Conservation (phyloP, 495 filamentous ascomycete species). For the Podospora fimiseda region DNA sequence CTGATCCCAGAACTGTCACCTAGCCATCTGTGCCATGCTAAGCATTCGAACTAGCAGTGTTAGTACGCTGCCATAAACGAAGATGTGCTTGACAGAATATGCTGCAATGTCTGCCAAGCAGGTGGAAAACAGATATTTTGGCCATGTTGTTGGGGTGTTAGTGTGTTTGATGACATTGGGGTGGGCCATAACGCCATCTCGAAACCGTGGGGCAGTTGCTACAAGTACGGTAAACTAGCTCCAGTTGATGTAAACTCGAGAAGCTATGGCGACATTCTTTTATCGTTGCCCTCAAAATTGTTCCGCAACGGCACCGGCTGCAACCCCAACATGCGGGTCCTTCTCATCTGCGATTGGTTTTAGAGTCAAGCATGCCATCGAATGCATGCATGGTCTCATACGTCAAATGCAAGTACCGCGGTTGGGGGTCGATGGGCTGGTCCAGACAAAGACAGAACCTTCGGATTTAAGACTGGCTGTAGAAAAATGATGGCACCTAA, state of each 20-base stretch:
- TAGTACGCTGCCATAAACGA: background rate
- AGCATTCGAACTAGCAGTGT: background rate
- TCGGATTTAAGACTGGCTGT: background rate
- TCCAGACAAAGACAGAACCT: too few relatives aligned
- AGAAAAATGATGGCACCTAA: background rate
- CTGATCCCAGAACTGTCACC: background rate
- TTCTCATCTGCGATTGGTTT: background rate
- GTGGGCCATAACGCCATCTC: slow-evolving; percentile 16
- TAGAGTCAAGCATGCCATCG: slow-evolving; percentile 2
- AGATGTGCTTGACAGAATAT: background rate
- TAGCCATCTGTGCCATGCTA: background rate
- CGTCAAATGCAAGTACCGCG: background rate
- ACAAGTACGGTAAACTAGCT: background rate
- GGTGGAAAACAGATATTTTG: background rate
- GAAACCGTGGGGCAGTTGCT: background rate
- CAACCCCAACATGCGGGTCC: background rate
- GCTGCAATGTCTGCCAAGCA: background rate
- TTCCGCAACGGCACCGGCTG: slow-evolving; percentile 2
- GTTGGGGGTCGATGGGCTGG: too few relatives aligned
- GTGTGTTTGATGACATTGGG: slow-evolving; percentile 16
- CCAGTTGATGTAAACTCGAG: slow-evolving; percentile 3
- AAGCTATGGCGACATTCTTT: slow-evolving; percentile 5
- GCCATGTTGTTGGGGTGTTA: background rate
- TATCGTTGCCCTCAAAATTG: background rate
- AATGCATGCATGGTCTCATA: slow-evolving; percentile 8